Evolutionary conservation across 164 flowering plant species (phyloP).

Genomic region (Hamamelis virginiana): DNA sequence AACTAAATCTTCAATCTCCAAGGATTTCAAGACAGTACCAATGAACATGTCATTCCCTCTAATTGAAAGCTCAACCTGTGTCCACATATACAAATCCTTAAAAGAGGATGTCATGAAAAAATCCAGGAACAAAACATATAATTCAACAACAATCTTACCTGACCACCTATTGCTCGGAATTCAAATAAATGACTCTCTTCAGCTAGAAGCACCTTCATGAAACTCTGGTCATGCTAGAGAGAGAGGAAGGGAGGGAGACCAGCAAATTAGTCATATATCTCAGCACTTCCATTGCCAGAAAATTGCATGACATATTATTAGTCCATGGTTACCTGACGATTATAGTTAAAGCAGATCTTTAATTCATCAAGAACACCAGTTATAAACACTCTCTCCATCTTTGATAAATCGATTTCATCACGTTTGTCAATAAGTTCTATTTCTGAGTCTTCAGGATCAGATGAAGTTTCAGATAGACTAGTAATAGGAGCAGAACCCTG

Average conservation of each 20-base stretch:
- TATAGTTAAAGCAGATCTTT: conserved; percentile 69
- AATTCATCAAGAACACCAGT: conserved; percentile 90
- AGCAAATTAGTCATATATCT: conserved; percentile 7
- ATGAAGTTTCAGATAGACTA: conserved; percentile 70
- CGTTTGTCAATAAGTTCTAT: conserved; percentile 26
- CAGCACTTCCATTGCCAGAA: neutral
- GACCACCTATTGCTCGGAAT: conserved; percentile 93
- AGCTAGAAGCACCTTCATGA: conserved; percentile 59
- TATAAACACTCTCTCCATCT: conserved; percentile 59
- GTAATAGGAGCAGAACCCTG: conserved; percentile 75
- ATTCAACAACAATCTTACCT: conserved; percentile 40
- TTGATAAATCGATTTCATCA: conserved; percentile 27
- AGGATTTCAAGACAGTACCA: conserved; percentile 77
- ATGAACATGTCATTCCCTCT: conserved; percentile 78
- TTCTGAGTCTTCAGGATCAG: conserved; percentile 58
- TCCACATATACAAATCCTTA: conserved; percentile 3
- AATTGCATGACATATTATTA: neutral
- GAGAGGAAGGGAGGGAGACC: conserved; percentile 15
- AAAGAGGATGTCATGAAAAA: neutral
- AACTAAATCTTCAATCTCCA: conserved; percentile 91
- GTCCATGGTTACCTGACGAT: conserved; percentile 39
- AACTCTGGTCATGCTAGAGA: conserved; percentile 45
- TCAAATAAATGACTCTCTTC: conserved; percentile 77
- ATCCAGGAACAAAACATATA: neutral
- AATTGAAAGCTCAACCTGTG: conserved; percentile 80